These are phyloP conservation scores for Leishmania guyanensis DNA, from an alignment of 208 protist species.

Conservation along the genomic window DNA sequence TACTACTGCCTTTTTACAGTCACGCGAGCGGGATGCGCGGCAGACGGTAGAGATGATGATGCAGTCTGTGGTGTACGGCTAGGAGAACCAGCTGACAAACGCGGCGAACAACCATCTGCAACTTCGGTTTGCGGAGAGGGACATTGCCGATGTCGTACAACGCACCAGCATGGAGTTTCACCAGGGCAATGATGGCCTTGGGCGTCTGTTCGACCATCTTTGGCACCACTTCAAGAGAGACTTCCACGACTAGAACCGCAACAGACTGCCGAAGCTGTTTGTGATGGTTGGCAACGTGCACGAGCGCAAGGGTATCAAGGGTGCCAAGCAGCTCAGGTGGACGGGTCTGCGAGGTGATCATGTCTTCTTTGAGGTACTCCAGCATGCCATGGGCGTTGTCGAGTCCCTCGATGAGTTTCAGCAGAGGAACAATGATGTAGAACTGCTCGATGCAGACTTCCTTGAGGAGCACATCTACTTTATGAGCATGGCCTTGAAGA, in stretches of 20 bases:
- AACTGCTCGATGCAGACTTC: constrained; percentile 20
- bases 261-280: constrained; percentile 45
- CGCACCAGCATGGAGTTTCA: constrained; percentile 1
- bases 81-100: constrained; percentile 37
- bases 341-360: constrained; percentile 18
- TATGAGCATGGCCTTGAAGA: constrained; percentile 55
- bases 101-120: constrained; percentile 38
- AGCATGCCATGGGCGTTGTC: constrained; percentile 27
- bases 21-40: constrained; percentile 53
- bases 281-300: constrained; percentile 37
- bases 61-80: constrained; percentile 33
- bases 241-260: constrained; percentile 54
- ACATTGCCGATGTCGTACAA: constrained; percentile 14
- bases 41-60: constrained; percentile 56
- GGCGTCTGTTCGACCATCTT: constrained; percentile 24
- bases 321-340: constrained; percentile 34
- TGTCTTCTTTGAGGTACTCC: constrained; percentile 21
- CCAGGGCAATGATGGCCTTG: constrained; percentile 4
- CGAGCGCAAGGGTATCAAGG: constrained; percentile 22
- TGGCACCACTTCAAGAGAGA: constrained; percentile 25
- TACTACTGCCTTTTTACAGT: constrained; percentile 45
- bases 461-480: constrained; percentile 37
- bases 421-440: constrained; percentile 13
- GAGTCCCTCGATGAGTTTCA: constrained; percentile 10
- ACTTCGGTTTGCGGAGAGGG: constrained; percentile 44